These are phyloP conservation scores for Pseudozyma sp. DNA, from an alignment of 1,284 basidiomycete species.

Conservation along the genomic window DNA sequence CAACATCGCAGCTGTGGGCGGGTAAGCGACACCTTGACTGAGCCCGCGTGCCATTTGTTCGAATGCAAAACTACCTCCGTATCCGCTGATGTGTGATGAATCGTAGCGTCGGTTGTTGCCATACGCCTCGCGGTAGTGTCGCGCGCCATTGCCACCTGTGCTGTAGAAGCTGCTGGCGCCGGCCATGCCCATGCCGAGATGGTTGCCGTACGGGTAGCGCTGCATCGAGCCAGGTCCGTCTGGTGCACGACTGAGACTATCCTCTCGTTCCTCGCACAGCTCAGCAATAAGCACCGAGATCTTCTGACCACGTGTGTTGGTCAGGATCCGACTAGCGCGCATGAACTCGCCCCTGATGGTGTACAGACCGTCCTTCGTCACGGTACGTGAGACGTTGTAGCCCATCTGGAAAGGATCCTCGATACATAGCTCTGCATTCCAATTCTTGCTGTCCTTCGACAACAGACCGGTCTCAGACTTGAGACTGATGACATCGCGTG, in stretches of 20 bases:
- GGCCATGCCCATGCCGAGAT: conserved; percentile 21
- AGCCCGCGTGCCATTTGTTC: conserved; percentile 66
- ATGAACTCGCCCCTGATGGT: conserved; percentile 98
- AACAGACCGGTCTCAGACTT: conserved; percentile 80
- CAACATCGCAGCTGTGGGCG: conserved; percentile 64
- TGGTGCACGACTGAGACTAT: conserved; percentile 64
- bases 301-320: conserved; percentile 50
- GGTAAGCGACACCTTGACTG: conserved; percentile 56
- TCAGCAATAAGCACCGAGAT: conserved; percentile 61
- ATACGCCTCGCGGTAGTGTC: conserved; percentile 43
- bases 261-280: conserved; percentile 67
- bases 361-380: conserved; percentile 94
- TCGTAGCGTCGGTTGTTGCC: conserved; percentile 47
- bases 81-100: conserved; percentile 36
- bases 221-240: conserved; percentile 47
- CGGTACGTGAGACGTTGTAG: conserved; percentile 95
- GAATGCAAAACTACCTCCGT: conserved; percentile 64
- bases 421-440: conserved; percentile 81
- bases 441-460: conserved; percentile 90
- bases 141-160: conserved; percentile 18
- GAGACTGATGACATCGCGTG: conserved; percentile 90
- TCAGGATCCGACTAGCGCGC: conserved; percentile 80
- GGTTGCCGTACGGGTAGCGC: conserved; percentile 27
- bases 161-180: conserved; percentile 28
- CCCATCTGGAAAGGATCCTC: conserved; percentile 93